phyloP scores from a whole-genome alignment of 164 flowering plant species.

The Vitis labrusca region DNA sequence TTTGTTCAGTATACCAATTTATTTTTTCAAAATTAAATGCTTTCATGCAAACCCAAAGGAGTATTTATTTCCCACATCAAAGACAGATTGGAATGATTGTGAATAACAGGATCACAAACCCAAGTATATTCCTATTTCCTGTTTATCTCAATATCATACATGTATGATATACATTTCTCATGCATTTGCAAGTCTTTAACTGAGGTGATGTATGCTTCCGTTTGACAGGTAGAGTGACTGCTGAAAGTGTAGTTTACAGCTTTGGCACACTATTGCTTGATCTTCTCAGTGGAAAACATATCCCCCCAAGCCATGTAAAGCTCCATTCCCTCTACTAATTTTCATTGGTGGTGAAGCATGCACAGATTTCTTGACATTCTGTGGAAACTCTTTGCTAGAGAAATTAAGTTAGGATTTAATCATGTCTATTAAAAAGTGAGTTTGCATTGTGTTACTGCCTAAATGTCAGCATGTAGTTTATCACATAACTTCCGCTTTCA shows the following conservation, averaged over 20 bases:
- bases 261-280: slow-evolving; percentile 91
- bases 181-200: neutral
- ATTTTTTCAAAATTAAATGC: too few species aligned
- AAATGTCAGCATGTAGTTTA: neutral
- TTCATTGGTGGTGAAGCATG: neutral
- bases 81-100: too few species aligned
- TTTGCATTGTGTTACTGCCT: too few species aligned
- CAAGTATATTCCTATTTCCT: too few species aligned
- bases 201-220: slow-evolving; percentile 3
- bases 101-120: too few species aligned
- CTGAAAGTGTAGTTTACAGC: slow-evolving; percentile 93
- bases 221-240: slow-evolving; percentile 79
- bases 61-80: too few species aligned
- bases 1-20: too few species aligned
- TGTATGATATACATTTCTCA: neutral
- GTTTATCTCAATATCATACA: too few species aligned
- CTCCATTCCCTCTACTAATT: neutral
- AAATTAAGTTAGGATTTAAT: neutral
- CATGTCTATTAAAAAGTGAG: neutral
- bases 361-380: neutral
- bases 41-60: too few species aligned
- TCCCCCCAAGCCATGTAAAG: slow-evolving; percentile 93
- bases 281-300: slow-evolving; percentile 94
- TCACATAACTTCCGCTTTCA: neutral
- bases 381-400: neutral